Percentiles rank a stretch among this genome's conserved stretches.
Evolutionary conservation across 1,284 basidiomycete species (phyloP).

Genomic region (Dichomitus squalens): DNA sequence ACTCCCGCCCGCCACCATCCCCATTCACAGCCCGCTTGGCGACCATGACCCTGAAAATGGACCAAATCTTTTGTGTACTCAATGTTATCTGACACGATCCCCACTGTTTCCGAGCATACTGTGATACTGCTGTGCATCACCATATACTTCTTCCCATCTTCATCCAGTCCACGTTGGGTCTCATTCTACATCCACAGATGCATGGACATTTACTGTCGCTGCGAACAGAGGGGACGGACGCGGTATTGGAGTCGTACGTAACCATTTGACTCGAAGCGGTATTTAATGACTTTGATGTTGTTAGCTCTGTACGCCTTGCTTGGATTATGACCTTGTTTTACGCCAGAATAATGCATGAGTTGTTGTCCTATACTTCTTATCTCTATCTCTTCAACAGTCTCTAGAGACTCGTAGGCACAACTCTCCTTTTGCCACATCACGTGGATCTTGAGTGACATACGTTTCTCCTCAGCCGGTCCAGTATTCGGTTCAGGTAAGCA

Average conservation of each 20-base stretch:
- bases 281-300: constrained; percentile 27
- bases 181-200: neutral
- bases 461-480: neutral
- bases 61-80: constrained; percentile 1
- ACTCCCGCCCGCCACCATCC: constrained; percentile 25
- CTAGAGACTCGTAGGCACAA: neutral
- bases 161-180: neutral
- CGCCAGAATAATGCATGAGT: neutral
- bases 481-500: neutral
- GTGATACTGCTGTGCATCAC: constrained; percentile 23
- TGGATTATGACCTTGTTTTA: constrained; percentile 8
- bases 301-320: constrained; percentile 21
- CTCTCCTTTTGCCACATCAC: neutral
- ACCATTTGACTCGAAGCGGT: constrained; percentile 10
- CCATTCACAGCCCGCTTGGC: constrained; percentile 28
- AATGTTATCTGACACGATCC: constrained; percentile 11
- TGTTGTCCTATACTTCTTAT: neutral
- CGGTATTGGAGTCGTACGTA: constrained; percentile 8
- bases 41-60: constrained; percentile 26
- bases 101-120: constrained; percentile 7
- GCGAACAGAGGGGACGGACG: constrained; percentile 11
- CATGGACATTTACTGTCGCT: constrained; percentile 20
- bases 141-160: constrained; percentile 4
- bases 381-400: neutral
- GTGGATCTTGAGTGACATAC: neutral